Base-by-base conservation (phyloP, 2,329 filamentous ascomycete species). In the Pseudogymnoascus pannorum region DNA sequence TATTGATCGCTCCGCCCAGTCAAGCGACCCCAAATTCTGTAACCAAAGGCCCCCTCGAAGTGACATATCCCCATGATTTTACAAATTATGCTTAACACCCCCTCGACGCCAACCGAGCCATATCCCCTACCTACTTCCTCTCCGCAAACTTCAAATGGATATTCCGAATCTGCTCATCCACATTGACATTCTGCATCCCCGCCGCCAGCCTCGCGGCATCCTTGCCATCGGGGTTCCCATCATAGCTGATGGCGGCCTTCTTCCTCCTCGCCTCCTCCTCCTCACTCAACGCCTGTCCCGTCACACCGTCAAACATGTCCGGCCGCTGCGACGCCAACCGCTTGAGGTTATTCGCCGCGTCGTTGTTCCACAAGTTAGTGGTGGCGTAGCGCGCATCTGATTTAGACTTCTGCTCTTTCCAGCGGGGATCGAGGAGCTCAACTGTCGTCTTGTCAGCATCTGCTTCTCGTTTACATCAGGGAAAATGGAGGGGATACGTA, bases 401-500 rank as follows among this genome's bases (percentile, higher is more conserved):
- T 73, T 96, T 96, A 62, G 90, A 89, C 68, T 92, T 91, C 73
- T 97, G 92, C 72, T 97, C 92, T 73, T 96, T 96, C 92, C 93
- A 97, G 63, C 89, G 85, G 0, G 93, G 93, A 72, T 97, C 93
- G 63, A 97, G 83, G 54, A 97, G 82, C 75, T 97, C 93, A 72
- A 97, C 80, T 82, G 65, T 26, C 7, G 40, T 38, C 42, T 33
- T 62, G 63, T 66, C 66, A 67, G 67, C 62, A 35, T 24, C 3
- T 14, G 16, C n/a, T 62, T 36, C 14, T 33, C 5, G 16, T 35
- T 61, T 2, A n/a, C 3, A 22, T 12, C 36, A 8, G 8, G 36
- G 22, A 18, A 42, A 20, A 29, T 31, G 42, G 38, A n/a, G n/a
- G 57, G 35, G 57, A 59, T 40, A 68, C 81, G 75, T 78, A 88